Evolutionary conservation across 164 flowering plant genomes (phyloP).

Genomic region (Litsea cubeba): DNA sequence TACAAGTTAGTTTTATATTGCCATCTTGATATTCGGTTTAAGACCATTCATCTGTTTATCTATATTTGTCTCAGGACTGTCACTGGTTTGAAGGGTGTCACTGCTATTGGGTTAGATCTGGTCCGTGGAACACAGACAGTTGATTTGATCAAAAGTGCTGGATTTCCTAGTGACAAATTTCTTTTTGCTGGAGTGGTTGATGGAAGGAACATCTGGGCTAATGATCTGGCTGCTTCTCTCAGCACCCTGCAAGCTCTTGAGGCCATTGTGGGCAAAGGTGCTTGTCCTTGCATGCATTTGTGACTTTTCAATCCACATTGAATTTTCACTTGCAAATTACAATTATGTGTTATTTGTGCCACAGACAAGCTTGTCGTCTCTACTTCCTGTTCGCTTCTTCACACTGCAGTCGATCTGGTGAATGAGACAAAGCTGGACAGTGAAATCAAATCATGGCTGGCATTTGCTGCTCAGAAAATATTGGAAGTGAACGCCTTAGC

Average conservation of each 20-base stretch:
- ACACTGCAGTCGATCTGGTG: conserved; percentile 87
- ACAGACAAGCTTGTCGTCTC: conserved; percentile 88
- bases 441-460: conserved; percentile 92
- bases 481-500: conserved; percentile 94
- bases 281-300: not conserved
- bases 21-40: not conserved
- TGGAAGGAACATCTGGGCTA: conserved; percentile 98
- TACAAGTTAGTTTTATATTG: not conserved
- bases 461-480: conserved; percentile 92
- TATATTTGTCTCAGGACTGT: conserved; percentile 22
- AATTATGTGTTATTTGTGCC: not conserved
- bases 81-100: conserved; percentile 50
- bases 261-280: conserved; percentile 83
- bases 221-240: conserved; percentile 77
- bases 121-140: conserved; percentile 59
- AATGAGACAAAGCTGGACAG: conserved; percentile 78
- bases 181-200: conserved; percentile 96
- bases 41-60: not conserved
- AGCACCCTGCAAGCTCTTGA: conserved; percentile 51
- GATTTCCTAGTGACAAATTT: conserved; percentile 66
- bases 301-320: not conserved
- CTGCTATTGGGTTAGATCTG: conserved; percentile 54
- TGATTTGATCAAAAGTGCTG: conserved; percentile 51
- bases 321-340: not conserved
- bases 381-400: conserved; percentile 93